Percentiles rank a stretch among this genome's conserved stretches.
phyloP scores from a whole-genome alignment of 2,329 filamentous ascomycete species.

The Fusarium sambucinum region DNA sequence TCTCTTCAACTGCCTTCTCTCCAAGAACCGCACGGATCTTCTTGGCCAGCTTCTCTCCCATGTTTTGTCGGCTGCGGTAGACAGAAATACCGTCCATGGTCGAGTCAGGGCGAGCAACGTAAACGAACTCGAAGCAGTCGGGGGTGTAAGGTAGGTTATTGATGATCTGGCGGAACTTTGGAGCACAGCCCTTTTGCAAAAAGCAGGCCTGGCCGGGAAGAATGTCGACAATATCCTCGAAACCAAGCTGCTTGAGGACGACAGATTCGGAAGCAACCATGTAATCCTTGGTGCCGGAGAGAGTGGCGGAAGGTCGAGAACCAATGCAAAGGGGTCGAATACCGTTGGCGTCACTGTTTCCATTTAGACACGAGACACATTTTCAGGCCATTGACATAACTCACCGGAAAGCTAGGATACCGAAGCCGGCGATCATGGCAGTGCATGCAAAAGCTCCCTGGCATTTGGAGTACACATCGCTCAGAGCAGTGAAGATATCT shows the following conservation, averaged over 20 bases:
- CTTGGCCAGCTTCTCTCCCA: slow-evolving; percentile 85
- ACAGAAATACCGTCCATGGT: slow-evolving; percentile 91
- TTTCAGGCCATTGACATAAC: slow-evolving; percentile 58
- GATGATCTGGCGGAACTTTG: slow-evolving; percentile 81
- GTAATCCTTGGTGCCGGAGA: slow-evolving; percentile 78
- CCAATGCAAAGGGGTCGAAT: slow-evolving; percentile 87
- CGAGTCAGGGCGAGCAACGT: slow-evolving; percentile 85
- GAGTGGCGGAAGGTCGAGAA: slow-evolving; percentile 73
- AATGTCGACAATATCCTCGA: slow-evolving; percentile 80
- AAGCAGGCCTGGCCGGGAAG: slow-evolving; percentile 87
- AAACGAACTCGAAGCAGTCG: slow-evolving; percentile 70
- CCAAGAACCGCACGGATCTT: slow-evolving; percentile 77
- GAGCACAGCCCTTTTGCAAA: slow-evolving; percentile 79
- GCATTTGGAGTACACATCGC: slow-evolving; percentile 78
- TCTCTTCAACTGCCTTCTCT: slow-evolving; percentile 76
- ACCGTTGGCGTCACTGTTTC: slow-evolving; percentile 61
- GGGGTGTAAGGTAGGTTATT: slow-evolving; percentile 78
- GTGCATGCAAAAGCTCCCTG: slow-evolving; percentile 84
- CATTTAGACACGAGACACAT: slow-evolving; percentile 63
- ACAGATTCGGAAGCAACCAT: slow-evolving; percentile 93
- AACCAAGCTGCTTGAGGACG: slow-evolving; percentile 84
- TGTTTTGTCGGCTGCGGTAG: slow-evolving; percentile 83
- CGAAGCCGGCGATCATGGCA: slow-evolving; percentile 85
- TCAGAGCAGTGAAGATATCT: slow-evolving; percentile 79
- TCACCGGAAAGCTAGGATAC: slow-evolving; percentile 78